These are phyloP conservation scores for Ascochyta koolunga DNA, from an alignment of 2,329 filamentous ascomycete genomes.

Conservation along the genomic window DNA sequence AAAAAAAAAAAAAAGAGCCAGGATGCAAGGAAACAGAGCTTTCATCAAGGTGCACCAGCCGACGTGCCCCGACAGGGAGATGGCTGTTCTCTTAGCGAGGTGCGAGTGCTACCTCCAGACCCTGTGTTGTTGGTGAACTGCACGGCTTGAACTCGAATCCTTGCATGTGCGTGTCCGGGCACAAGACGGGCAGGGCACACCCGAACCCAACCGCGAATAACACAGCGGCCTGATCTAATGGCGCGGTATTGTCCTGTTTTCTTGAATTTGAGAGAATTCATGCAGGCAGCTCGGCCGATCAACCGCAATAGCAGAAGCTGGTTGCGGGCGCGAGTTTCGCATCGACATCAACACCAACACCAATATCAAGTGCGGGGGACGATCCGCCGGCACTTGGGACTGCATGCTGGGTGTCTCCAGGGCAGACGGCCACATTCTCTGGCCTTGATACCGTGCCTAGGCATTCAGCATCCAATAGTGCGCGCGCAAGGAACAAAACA, in stretches of 20 bases:
- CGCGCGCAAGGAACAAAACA: background rate
- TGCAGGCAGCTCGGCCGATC: conserved; percentile 4
- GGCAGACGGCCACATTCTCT: background rate
- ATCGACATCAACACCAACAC: conserved; percentile 1
- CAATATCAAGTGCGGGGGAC: background rate
- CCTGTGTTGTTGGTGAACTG: conserved; percentile 4
- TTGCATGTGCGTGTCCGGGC: conserved; percentile 16
- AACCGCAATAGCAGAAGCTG: background rate
- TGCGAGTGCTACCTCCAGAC: conserved; percentile 8
- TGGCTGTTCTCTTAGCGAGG: conserved; percentile 10
- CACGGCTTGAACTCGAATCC: background rate
- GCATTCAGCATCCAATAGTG: background rate
- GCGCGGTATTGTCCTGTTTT: background rate
- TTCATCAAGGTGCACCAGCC: conserved; percentile 1
- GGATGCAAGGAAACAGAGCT: conserved; percentile 1
- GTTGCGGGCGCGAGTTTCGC: conserved; percentile 1
- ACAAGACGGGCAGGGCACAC: background rate
- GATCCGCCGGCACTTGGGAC: no score
- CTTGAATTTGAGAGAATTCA: background rate
- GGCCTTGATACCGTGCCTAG: background rate
- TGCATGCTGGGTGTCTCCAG: no score
- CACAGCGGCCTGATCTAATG: background rate
- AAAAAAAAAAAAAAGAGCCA: no score
- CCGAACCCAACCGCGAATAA: background rate
- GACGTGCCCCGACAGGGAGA: conserved; percentile 14